phyloP scores from a whole-genome alignment of 768 basidiomycete genomes.

The Coprinellus aureogranulatus region DNA sequence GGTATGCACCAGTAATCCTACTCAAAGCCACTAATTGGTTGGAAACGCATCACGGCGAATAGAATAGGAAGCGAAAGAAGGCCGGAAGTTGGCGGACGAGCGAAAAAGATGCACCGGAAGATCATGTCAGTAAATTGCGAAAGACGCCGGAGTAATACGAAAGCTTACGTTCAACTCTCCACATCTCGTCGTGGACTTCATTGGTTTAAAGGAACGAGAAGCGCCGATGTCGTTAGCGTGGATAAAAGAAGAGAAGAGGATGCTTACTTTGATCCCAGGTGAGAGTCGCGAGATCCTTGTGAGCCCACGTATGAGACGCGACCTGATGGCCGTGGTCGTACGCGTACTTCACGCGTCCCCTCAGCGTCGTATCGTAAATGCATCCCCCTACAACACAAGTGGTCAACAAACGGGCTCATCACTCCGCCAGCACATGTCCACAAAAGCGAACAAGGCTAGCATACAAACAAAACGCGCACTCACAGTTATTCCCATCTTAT shows the following conservation, averaged over 20 bases:
- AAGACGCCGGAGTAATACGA: neutral
- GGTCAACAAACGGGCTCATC: neutral
- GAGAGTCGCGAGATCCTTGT: conserved; percentile 32
- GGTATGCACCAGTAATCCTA: conserved; percentile 33
- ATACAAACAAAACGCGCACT: neutral
- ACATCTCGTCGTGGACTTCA: conserved; percentile 37
- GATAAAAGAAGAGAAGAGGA: neutral
- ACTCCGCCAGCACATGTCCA: no score
- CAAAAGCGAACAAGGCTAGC: neutral
- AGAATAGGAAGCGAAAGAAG: neutral
- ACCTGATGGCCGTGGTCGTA: conserved; percentile 41
- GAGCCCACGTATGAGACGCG: conserved; percentile 46
- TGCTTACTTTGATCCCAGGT: conserved; percentile 29
- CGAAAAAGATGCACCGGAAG: no score
- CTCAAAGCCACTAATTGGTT: conserved; percentile 27
- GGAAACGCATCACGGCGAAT: neutral
- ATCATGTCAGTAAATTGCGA: no score
- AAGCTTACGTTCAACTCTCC: conserved; percentile 32
- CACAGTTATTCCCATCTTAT: conserved; percentile 40
- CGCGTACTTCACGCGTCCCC: conserved; percentile 32
- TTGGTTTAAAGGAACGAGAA: no score
- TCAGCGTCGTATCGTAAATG: conserved; percentile 31
- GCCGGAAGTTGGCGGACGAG: neutral
- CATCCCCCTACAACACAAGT: conserved; percentile 25
- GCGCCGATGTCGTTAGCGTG: no score